Evolutionary conservation across 192 early-diverging fungal species (phyloP).

Genomic region (Coemansia sp.): DNA sequence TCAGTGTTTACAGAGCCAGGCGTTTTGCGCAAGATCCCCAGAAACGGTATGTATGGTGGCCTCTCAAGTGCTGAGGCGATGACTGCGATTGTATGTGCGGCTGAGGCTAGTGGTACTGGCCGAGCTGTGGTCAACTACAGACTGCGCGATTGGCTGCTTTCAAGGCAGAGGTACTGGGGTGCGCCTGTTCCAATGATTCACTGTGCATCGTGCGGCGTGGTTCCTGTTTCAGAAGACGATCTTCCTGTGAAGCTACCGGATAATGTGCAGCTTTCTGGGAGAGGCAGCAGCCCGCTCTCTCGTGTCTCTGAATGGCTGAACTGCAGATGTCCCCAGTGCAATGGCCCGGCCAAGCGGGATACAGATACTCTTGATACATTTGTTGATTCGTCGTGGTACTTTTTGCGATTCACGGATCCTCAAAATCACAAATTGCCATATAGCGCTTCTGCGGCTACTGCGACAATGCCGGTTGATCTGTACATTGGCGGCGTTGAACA

Average conservation of each 20-base stretch:
- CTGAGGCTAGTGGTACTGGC: constrained; percentile 53
- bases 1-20: constrained; percentile 58
- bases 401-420: constrained; percentile 80
- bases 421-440: constrained; percentile 64
- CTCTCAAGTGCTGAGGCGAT: constrained; percentile 62
- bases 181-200: constrained; percentile 95
- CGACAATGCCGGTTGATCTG: constrained; percentile 79
- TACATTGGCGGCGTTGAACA: constrained; percentile 97
- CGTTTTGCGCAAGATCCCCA: constrained; percentile 46
- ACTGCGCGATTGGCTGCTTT: constrained; percentile 93
- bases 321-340: constrained; percentile 76
- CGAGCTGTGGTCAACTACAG: constrained; percentile 64
- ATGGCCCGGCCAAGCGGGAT: constrained; percentile 72
- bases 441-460: constrained; percentile 52
- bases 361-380: constrained; percentile 98
- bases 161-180: constrained; percentile 95
- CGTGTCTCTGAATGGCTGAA: constrained; percentile 66
- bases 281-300: constrained; percentile 71
- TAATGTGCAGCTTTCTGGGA: constrained; percentile 60
- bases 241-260: constrained; percentile 76
- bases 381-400: constrained; percentile 98
- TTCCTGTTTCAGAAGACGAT: constrained; percentile 80
- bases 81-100: constrained; percentile 57
- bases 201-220: constrained; percentile 74
- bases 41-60: constrained; percentile 63